A percentile compares a stretch with the other conserved stretches of the same genome.
Conservation (phyloP, 1,284 basidiomycete genomes). For the Leccinum pseudoinsigne region DNA sequence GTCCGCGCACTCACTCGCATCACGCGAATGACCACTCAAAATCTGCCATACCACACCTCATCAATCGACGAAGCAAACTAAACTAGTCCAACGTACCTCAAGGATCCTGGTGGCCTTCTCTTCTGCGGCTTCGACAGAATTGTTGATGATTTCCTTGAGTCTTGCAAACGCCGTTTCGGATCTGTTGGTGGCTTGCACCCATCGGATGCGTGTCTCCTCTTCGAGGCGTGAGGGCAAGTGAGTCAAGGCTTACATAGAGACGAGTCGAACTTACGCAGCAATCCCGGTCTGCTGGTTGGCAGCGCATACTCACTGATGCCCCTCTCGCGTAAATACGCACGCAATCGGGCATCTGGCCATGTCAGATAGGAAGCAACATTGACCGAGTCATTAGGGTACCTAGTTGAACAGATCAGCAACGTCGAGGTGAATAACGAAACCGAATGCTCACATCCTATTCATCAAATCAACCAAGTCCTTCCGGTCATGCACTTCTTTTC, state of each 20-base stretch:
- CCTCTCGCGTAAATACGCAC: slow-evolving; percentile 77
- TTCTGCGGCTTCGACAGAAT: slow-evolving; percentile 66
- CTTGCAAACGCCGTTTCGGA: slow-evolving; percentile 58
- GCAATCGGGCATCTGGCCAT: slow-evolving; percentile 90
- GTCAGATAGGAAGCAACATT: slow-evolving; percentile 65
- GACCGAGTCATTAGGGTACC: slow-evolving; percentile 30
- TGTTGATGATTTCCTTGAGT: slow-evolving; percentile 62
- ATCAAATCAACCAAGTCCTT: slow-evolving; percentile 73
- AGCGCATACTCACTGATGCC: slow-evolving; percentile 68
- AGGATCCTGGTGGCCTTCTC: slow-evolving; percentile 55
- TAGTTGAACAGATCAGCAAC: slow-evolving; percentile 1
- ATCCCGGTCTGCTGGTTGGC: slow-evolving; percentile 62
- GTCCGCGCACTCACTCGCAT: slow-evolving; percentile 14
- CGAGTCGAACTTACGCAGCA: slow-evolving; percentile 56
- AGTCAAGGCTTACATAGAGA: neutral
- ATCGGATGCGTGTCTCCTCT: slow-evolving; percentile 80
- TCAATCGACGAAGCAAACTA: neutral
- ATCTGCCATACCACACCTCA: slow-evolving; percentile 25
- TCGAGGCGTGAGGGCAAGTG: slow-evolving; percentile 2
- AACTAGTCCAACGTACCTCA: slow-evolving; percentile 25
- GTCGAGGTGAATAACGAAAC: neutral
- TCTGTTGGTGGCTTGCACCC: slow-evolving; percentile 59
- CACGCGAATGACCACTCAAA: slow-evolving; percentile 32
- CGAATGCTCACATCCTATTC: slow-evolving; percentile 54
- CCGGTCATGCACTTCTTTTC: slow-evolving; percentile 60